A percentile compares a stretch with the other conserved stretches of the same genome.
phyloP scores from a whole-genome alignment of 306 rosid genomes.

The Vachellia pachyceras region DNA sequence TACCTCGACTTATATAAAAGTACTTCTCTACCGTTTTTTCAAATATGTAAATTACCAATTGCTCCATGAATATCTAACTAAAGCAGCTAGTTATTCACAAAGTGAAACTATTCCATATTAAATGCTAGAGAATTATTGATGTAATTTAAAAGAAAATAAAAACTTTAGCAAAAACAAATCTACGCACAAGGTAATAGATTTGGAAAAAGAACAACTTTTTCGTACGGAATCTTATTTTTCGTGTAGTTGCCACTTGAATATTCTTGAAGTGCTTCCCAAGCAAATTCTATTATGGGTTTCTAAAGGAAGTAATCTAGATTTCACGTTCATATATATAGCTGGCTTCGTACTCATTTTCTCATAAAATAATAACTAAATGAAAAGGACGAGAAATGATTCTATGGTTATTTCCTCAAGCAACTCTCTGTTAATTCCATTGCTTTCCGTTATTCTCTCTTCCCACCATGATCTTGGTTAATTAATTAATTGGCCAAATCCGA shows the following conservation, averaged over 20 bases:
- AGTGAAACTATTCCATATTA: background rate
- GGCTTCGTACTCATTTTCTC: background rate
- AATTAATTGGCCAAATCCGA: background rate
- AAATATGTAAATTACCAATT: no score
- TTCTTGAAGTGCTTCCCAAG: slow-evolving; percentile 22
- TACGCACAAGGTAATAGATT: no score
- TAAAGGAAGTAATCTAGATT: background rate
- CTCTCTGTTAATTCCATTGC: background rate
- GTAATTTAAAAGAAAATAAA: no score
- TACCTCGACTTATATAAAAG: no score
- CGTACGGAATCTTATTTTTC: background rate
- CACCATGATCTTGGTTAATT: background rate
- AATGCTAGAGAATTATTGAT: background rate
- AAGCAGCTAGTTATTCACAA: no score
- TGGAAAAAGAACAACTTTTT: background rate
- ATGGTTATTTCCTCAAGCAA: slow-evolving; percentile 3
- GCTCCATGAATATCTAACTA: no score
- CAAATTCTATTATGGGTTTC: background rate
- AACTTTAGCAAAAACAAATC: no score
- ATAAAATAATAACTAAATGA: background rate
- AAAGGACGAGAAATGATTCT: background rate
- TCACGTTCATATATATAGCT: background rate
- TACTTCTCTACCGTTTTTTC: no score
- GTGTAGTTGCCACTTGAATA: background rate
- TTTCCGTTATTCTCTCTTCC: slow-evolving; percentile 1